Percentiles rank a stretch among this genome's conserved stretches.
Evolutionary conservation across 768 basidiomycete genomes (phyloP).

Genomic region (Macrolepiota fuliginosa): DNA sequence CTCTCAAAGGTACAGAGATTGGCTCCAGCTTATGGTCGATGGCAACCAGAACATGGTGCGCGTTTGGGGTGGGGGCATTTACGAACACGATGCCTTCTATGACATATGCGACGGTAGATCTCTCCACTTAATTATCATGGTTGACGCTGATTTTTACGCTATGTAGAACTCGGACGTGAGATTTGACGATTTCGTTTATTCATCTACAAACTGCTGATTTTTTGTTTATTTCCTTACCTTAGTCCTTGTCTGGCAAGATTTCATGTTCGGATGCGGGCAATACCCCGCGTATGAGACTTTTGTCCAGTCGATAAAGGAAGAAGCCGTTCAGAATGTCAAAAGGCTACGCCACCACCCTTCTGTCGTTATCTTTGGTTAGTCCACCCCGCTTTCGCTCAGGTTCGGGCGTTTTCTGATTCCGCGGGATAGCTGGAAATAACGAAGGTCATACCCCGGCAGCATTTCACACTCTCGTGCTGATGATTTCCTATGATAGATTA

Average conservation of each 20-base stretch:
- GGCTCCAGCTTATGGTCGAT: slow-evolving; percentile 82
- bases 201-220: not conserved
- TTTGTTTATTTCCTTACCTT: slow-evolving; percentile 10
- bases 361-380: slow-evolving; percentile 80
- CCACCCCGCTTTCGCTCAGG: not conserved
- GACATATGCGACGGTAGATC: slow-evolving; percentile 72
- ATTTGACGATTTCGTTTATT: not conserved
- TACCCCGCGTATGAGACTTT: slow-evolving; percentile 89
- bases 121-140: not conserved
- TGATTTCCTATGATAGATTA: slow-evolving; percentile 53
- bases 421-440: slow-evolving; percentile 68
- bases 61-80: slow-evolving; percentile 94
- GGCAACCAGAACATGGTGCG: slow-evolving; percentile 94
- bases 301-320: slow-evolving; percentile 65
- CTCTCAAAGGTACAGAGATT: slow-evolving; percentile 62
- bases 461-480: not conserved
- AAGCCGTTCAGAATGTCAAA: slow-evolving; percentile 83
- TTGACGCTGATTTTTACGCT: not conserved
- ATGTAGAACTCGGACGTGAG: slow-evolving; percentile 64
- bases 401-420: not conserved
- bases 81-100: slow-evolving; percentile 82
- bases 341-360: slow-evolving; percentile 86
- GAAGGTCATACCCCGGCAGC: slow-evolving; percentile 44
- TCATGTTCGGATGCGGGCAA: slow-evolving; percentile 94
- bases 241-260: slow-evolving; percentile 97